Base-by-base conservation (phyloP, 805 yeast genomes). In the Candida manassasensis region DNA sequence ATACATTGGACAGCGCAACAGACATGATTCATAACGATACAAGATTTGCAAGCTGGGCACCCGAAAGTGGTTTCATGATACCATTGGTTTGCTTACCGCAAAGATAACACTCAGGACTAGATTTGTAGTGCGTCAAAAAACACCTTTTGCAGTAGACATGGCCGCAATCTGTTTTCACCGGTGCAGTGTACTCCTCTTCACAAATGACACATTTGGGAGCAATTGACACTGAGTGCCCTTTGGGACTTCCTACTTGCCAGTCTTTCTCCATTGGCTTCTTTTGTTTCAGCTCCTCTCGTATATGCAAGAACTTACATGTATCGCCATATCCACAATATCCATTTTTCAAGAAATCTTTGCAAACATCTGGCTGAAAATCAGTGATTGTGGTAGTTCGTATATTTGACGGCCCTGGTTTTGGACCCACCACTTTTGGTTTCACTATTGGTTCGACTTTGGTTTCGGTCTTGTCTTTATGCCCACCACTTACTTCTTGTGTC, bases 281-380 rank as follows among this genome's bases (percentile, higher is more conserved):
- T 31, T 79, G 79, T 37, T 71, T 74, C 60, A 80, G 83, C 50
- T 86, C 95, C 47, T 86, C 97, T 57, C 99, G 63, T 11, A 85
- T 76, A 54, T 93, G 99, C 22, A 90, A 56, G 56, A 93, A 93
- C 61, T 93, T 93, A 64, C 99, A 93, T 22, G 93, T 82, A 49
- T 93, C 98, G 6, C 99, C 99, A 55, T 82, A 93, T 4, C 97
- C 97, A 69, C 98, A 93, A 53, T 79, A 89, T 0, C 98, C 99
- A 0, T 94, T 89, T 46, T 82, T 84, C 39, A 78, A 73, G 57
- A 74, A 93, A 57, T 93, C 97, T 52, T 90, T 93, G 54, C 98
- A 93, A 2, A 93, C 81, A 52, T 93, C 97, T 1, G 94, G 89
- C 53, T 86, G 96, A 52, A 81, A 93, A 52, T 93, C 98, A 25